Base-by-base conservation (phyloP, 305 asterid species). In the Solanum aculeatissimum region DNA sequence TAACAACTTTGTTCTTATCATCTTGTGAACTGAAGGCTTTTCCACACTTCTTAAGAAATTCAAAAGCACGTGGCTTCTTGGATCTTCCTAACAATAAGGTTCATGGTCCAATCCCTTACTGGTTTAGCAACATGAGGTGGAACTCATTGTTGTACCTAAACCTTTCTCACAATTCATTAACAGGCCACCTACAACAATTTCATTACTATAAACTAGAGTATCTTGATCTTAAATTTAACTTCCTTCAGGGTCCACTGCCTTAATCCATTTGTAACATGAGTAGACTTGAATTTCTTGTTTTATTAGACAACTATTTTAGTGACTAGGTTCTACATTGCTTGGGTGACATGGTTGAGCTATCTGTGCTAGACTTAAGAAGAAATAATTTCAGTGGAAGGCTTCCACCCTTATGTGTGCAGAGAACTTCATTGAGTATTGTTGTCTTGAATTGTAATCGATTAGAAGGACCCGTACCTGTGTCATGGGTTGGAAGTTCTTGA, bases 281-380 rank as follows among this genome's bases (percentile, higher is more conserved):
- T 49, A 7, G 1, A 0, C 5, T 40, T 51, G 0, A 43, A 42
- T 32, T 86, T 25, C 58, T 85, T 1, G 85, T 86, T 80, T 21
- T 57, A 57, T 57, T 13, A n/a, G 27, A 0, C 14, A 57, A 89
- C 38, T 14, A 66, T 1, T 85, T 90, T 18, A 51, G 18, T 38
- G 87, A 88, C 4, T 4, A 42, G 38, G 21, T 89, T 55, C 82
- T 85, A 53, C 12, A 84, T 86, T 21, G 85, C 88, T 66, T 66
- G 14, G 38, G 69, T 0, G 12, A 14, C 69, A 25, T 62, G 38
- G 0, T 8, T 21, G 1, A 53, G 4, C 40, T 82, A 6, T 55
- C 32, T 0, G 89, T 84, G 35, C 9, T 85, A 7, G 8, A 60
- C 9, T 23, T 60, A 2, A 63, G 70, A 63, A 63, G n/a, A 8